Evolutionary conservation across 2,329 filamentous ascomycete genomes (phyloP), one percentile per base, ranked within the genome.

Genomic region (Hymenoscyphus scutula): DNA sequence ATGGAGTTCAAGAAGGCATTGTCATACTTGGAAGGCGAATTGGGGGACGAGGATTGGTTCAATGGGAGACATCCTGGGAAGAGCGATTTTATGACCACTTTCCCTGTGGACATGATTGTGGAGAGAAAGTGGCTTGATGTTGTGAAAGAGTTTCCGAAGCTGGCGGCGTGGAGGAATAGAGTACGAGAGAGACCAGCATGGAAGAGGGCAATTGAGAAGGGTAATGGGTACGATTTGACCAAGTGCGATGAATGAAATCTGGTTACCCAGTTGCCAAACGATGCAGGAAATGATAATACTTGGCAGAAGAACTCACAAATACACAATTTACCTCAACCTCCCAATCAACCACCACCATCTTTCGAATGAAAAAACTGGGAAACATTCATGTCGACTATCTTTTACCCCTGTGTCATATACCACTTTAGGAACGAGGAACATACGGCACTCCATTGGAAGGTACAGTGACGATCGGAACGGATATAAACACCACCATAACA

Each of bases 61-160:
- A 71, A 72, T 60, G 76, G 76, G 5, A 62, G 65, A 55, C 45
- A 67, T 13, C 62, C 74, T 17, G 75, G 76, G 3, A 66, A 74
- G 58, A 63, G 66, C 10, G 76, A 77, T 70, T 65, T 77, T 15
- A 73, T 74, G 62, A 48, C 76, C 56, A 74, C 64, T 55, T 78
- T 68, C 65, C 71, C 72, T 0, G 64, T 77, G 66, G 75, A 76
- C 61, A 66, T 72, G 17, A 69, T 74, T 48, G 64, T 38, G n/a
- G 65, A 70, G 55, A 69, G 71, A 29, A 67, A 65, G 17, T 76
- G 70, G 60, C 68, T 75, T 29, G 68, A 77, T 63, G 61, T 72
- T 27, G 38, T 64, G 56, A 66, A 68, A 23, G 71, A 74, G 30
- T 76, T 70, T 63, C 74, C 72, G 4, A 75, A 71, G 57, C 17